Evolutionary conservation across 805 yeast genomes (phyloP).

Genomic region (Wickerhamomyces xylosicus): DNA sequence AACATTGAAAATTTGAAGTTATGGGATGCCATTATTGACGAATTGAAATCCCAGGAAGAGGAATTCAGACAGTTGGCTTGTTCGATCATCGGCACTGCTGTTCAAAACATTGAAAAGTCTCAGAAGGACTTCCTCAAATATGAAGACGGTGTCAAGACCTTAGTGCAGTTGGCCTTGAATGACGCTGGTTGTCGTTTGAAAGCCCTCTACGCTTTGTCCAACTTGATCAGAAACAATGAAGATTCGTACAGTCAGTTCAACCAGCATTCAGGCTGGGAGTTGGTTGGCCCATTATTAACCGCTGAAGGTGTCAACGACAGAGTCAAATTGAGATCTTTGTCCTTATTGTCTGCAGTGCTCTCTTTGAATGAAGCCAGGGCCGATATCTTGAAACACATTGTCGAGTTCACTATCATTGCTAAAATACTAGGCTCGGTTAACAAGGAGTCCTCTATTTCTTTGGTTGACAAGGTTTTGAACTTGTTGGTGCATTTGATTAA

Average conservation of each 20-base stretch:
- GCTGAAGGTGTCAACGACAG: conserved; percentile 23
- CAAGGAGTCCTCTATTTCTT: conserved; percentile 28
- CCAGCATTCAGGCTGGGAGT: conserved; percentile 50
- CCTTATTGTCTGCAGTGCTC: conserved; percentile 48
- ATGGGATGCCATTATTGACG: conserved; percentile 64
- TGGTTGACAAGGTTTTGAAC: conserved; percentile 47
- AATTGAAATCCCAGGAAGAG: conserved; percentile 32
- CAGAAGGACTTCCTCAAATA: conserved; percentile 58
- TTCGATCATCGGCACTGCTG: conserved; percentile 81
- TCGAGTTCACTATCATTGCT: conserved; percentile 17
- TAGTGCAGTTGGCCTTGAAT: conserved; percentile 31
- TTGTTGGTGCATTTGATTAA: conserved; percentile 36
- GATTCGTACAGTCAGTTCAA: conserved; percentile 47
- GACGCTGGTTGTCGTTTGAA: conserved; percentile 34
- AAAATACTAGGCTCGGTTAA: conserved; percentile 19
- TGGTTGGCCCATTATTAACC: conserved; percentile 26
- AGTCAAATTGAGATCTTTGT: conserved; percentile 41
- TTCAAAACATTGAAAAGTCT: conserved; percentile 75
- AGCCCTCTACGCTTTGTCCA: conserved; percentile 70
- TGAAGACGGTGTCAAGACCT: conserved; percentile 32
- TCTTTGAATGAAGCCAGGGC: conserved; percentile 35
- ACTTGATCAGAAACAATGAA: conserved; percentile 58
- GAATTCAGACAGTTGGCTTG: conserved; percentile 50
- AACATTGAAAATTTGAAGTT: conserved; percentile 73
- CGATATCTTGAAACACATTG: conserved; percentile 29